Conservation (phyloP, 2,329 filamentous ascomycete species). For the Nemania abortiva region DNA sequence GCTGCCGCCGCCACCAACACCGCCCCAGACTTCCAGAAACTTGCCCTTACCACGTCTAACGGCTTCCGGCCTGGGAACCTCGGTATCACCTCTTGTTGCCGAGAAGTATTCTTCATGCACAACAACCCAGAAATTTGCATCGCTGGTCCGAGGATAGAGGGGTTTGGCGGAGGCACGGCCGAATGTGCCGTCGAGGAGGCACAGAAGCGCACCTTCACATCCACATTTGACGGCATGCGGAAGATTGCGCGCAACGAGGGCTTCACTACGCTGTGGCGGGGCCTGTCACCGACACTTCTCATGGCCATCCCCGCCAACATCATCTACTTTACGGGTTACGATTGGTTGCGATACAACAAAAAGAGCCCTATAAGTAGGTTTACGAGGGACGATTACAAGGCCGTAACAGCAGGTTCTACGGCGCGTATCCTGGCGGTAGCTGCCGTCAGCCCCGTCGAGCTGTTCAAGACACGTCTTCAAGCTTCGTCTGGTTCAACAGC, state of each 20-base stretch:
- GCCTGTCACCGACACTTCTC: slow-evolving; percentile 89
- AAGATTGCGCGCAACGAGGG: slow-evolving; percentile 98
- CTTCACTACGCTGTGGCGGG: slow-evolving; percentile 86
- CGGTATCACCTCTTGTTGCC: slow-evolving; percentile 93
- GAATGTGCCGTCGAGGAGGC: slow-evolving; percentile 91
- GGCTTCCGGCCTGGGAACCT: slow-evolving; percentile 82
- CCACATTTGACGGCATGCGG: slow-evolving; percentile 88
- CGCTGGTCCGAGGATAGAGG: slow-evolving; percentile 70
- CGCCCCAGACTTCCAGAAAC: slow-evolving; percentile 64
- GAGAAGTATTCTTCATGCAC: slow-evolving; percentile 96
- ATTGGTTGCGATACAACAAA: slow-evolving; percentile 84
- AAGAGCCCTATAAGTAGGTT: slow-evolving; percentile 76
- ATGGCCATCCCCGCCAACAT: slow-evolving; percentile 97
- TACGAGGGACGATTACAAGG: slow-evolving; percentile 77
- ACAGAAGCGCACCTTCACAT: slow-evolving; percentile 85
- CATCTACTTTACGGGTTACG: slow-evolving; percentile 98
- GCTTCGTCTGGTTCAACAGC: slow-evolving; percentile 71
- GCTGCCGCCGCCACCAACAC: slow-evolving; percentile 45
- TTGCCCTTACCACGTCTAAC: slow-evolving; percentile 69
- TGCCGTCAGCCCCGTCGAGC: slow-evolving; percentile 89
- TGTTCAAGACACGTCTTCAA: slow-evolving; percentile 93
- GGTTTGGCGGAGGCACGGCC: slow-evolving; percentile 60
- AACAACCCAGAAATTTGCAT: slow-evolving; percentile 86
- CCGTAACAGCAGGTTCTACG: slow-evolving; percentile 81
- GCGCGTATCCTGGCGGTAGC: slow-evolving; percentile 85